Base-by-base conservation (phyloP, 208 protist species). In the Novymonas esmeraldas region DNA sequence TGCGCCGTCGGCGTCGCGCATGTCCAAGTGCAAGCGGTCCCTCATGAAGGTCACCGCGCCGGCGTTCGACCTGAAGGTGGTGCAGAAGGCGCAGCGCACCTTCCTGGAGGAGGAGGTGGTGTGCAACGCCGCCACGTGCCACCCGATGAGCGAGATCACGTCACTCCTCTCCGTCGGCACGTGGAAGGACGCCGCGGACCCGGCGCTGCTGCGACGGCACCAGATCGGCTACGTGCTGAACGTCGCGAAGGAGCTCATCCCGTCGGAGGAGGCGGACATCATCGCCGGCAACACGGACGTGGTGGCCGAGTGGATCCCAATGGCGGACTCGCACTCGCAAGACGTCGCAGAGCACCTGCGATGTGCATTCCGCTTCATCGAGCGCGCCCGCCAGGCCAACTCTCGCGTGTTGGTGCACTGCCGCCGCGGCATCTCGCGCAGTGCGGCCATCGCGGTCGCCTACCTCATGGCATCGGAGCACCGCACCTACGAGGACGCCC, bases 391-490 rank as follows among this genome's bases (percentile, higher is more conserved):
- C 62, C 31, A 52, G 60, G 57, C 77, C 68, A 50, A 83, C 62
- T 41, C 78, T 64, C 75, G 73, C 41, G 79, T 94, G 41, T 70
- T 96, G 2, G 84, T 96, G 42, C 88, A 96, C 75, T 96, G 91
- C 67, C 72, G 84, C 38, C 85, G 83, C 49, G 91, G 91, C 50
- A 89, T 92, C 46, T 93, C 85, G 26, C 84, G 91, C 59, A 92
- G 84, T 41, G 76, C 86, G 0, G 81, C 86, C 31, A 82, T 96
- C 41, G 80, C 92, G 39, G 80, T 94, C 33, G 84, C 75, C 29
- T 96, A 93, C 73, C 77, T 93, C 29, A 96, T 97, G 90, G 84
- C 81, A 5, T 80, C 78, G 1, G 75, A 87, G 49, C 66, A 80
- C 11, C 70, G 59, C 56, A 69, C 50, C 38, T 93, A 90, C 73